A percentile compares a stretch with the other conserved stretches of the same genome.
These are phyloP conservation scores for Ceratocystis variospora DNA, from an alignment of 2,329 filamentous ascomycete genomes.

Conservation along the genomic window DNA sequence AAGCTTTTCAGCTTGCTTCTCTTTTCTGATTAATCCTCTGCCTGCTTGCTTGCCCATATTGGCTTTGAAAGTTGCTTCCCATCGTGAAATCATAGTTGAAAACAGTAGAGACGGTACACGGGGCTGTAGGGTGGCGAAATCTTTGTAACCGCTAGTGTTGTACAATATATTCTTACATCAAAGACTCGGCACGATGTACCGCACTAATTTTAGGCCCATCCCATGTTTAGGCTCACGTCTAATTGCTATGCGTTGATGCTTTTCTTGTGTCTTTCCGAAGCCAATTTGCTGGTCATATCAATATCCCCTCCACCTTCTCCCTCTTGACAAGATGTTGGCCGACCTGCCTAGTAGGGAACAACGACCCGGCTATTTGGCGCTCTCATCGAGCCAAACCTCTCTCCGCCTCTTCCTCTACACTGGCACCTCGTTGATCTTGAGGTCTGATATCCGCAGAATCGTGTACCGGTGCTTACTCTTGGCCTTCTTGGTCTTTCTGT, in stretches of 20 bases:
- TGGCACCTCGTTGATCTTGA: conserved; percentile 43
- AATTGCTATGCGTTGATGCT: background rate
- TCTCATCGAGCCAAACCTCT: background rate
- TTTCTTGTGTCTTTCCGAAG: too few relatives aligned
- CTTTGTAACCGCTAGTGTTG: background rate
- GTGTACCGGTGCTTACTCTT: conserved; percentile 88
- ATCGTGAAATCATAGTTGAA: too few relatives aligned
- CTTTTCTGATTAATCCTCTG: background rate
- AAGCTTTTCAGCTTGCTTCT: background rate
- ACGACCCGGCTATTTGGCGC: background rate
- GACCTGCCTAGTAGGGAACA: background rate
- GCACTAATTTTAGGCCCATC: background rate
- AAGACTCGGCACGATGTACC: conserved; percentile 1
- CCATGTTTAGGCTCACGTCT: background rate
- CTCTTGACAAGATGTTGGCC: background rate
- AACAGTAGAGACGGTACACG: background rate
- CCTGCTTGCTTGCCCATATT: background rate
- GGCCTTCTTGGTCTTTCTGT: conserved; percentile 58
- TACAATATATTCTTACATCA: conserved; percentile 18
- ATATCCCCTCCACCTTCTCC: background rate
- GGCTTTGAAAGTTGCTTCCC: background rate
- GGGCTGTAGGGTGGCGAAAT: background rate
- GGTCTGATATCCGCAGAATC: conserved; percentile 67
- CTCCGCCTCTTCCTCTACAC: background rate
- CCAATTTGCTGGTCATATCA: background rate